phyloP scores from a whole-genome alignment of 768 basidiomycete species.

The Panellus pusillus region DNA sequence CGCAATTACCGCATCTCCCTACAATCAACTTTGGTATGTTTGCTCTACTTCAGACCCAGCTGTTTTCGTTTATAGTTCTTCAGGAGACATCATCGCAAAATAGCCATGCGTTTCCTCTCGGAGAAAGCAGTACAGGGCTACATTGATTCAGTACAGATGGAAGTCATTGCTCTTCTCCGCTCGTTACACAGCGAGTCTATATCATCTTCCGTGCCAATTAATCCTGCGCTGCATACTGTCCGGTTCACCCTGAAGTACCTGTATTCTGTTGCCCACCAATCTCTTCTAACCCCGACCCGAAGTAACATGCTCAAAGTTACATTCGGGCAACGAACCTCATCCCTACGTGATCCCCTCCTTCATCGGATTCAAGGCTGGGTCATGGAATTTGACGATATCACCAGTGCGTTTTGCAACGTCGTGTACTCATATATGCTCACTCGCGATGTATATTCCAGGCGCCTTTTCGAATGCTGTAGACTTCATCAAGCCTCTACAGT shows the following conservation, averaged over 20 bases:
- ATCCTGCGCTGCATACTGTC: constrained; percentile 23
- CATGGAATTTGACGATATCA: constrained; percentile 29
- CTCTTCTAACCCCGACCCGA: not conserved
- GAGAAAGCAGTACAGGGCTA: constrained; percentile 21
- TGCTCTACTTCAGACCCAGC: not conserved
- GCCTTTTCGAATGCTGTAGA: constrained; percentile 26
- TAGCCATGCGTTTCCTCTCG: constrained; percentile 24
- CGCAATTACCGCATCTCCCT: constrained; percentile 26
- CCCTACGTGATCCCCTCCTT: constrained; percentile 23
- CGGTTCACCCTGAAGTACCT: constrained; percentile 24
- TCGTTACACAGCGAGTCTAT: constrained; percentile 17
- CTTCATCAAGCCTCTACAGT: constrained; percentile 25
- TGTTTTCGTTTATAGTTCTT: not conserved
- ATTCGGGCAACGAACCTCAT: constrained; percentile 25
- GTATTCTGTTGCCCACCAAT: not conserved
- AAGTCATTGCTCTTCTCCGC: constrained; percentile 22
- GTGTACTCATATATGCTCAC: not conserved
- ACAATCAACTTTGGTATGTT: constrained; percentile 26
- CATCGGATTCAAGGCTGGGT: constrained; percentile 22
- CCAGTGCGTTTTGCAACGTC: constrained; percentile 4
- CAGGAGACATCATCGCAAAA: constrained; percentile 28
- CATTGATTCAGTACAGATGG: constrained; percentile 19
- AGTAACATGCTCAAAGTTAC: constrained; percentile 29
- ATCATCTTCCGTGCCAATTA: constrained; percentile 20
- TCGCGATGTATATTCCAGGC: constrained; percentile 8